A percentile compares a stretch with the other conserved stretches of the same genome.
Evolutionary conservation across 2,329 filamentous ascomycete species (phyloP).

Genomic region (Pseudogymnoascus sp.): DNA sequence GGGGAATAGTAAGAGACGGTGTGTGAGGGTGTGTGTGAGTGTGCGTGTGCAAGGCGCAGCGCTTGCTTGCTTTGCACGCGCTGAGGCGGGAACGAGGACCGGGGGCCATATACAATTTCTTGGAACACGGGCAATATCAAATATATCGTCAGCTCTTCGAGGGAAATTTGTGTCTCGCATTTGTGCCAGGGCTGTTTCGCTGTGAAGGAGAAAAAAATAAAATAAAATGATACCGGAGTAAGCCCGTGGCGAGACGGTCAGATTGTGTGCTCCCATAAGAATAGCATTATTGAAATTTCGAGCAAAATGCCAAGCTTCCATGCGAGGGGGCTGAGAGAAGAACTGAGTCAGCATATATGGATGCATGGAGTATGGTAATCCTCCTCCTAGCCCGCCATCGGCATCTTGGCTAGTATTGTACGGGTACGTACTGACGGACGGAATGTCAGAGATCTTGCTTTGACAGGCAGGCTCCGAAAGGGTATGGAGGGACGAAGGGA

Average conservation of each 20-base stretch:
- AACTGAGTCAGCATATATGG: neutral
- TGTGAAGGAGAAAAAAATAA: neutral
- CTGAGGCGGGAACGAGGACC: neutral
- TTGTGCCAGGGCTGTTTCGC: neutral
- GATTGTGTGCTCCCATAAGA: neutral
- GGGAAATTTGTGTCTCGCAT: conserved; percentile 1
- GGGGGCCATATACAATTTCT: neutral
- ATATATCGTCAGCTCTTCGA: neutral
- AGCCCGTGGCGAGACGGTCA: neutral
- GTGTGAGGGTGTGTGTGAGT: neutral
- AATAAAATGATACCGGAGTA: neutral
- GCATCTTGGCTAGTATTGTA: neutral
- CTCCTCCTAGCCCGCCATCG: neutral
- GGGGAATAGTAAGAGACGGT: neutral
- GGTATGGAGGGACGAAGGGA: neutral
- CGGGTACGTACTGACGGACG: neutral
- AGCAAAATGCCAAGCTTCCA: neutral
- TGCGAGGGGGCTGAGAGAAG: neutral
- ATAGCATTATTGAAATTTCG: neutral
- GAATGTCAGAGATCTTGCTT: neutral
- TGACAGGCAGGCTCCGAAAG: neutral
- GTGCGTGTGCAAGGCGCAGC: neutral
- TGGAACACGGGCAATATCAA: neutral
- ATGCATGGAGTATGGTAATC: neutral
- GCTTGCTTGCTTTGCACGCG: neutral